Percentiles rank a stretch among this genome's conserved stretches.
Conservation (phyloP, 768 basidiomycete genomes). For the Sistotremastrum suecicum region DNA sequence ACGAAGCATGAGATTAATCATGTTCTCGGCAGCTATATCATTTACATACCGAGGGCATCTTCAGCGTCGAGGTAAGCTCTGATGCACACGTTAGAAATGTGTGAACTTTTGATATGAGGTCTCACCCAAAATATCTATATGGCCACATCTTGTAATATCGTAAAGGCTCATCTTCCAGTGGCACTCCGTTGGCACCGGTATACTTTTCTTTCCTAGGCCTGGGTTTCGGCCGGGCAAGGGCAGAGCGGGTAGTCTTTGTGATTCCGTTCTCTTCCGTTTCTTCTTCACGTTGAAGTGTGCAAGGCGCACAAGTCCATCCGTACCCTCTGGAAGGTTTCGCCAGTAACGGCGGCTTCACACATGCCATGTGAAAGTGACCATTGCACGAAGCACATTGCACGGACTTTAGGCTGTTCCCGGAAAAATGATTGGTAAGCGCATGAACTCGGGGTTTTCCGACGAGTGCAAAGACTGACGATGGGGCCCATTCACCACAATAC, state of each 20-base stretch:
- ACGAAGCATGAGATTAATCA: slow-evolving; percentile 12
- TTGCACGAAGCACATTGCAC: slow-evolving; percentile 89
- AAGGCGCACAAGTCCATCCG: slow-evolving; percentile 94
- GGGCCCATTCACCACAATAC: slow-evolving; percentile 79
- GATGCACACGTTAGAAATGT: not conserved
- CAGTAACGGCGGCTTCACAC: slow-evolving; percentile 79
- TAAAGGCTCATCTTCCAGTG: slow-evolving; percentile 47
- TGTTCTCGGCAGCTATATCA: slow-evolving; percentile 5
- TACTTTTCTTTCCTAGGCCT: slow-evolving; percentile 64
- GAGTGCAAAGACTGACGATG: slow-evolving; percentile 42
- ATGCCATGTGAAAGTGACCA: slow-evolving; percentile 87
- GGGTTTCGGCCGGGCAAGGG: slow-evolving; percentile 55
- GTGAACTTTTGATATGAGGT: slow-evolving; percentile 2
- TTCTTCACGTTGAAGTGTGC: slow-evolving; percentile 76
- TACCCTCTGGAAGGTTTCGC: slow-evolving; percentile 93
- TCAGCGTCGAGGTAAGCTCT: slow-evolving; percentile 86
- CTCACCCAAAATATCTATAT: slow-evolving; percentile 94
- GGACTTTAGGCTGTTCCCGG: slow-evolving; percentile 50
- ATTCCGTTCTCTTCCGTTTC: slow-evolving; percentile 26
- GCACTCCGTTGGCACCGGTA: slow-evolving; percentile 42
- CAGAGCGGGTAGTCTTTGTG: slow-evolving; percentile 51
- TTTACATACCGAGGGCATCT: slow-evolving; percentile 66
- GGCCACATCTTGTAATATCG: slow-evolving; percentile 75
- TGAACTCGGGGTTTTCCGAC: slow-evolving; percentile 4
- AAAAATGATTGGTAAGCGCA: slow-evolving; percentile 9